These are phyloP conservation scores for Neopestalotiopsis sp. DNA, from an alignment of 2,329 filamentous ascomycete species.

Conservation along the genomic window DNA sequence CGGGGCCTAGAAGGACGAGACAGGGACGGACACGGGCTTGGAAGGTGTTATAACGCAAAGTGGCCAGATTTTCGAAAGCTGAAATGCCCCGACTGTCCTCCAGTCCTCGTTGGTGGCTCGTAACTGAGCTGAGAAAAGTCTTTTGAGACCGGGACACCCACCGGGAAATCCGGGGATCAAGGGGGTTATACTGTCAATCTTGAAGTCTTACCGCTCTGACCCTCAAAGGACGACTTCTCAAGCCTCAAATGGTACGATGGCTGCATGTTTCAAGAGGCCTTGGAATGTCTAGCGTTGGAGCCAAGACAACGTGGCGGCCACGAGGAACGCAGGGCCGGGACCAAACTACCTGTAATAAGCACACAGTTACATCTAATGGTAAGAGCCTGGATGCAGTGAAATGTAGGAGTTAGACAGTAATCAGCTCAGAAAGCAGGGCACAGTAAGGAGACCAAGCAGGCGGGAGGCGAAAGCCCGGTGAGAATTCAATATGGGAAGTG, in stretches of 20 bases:
- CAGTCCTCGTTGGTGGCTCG: neutral
- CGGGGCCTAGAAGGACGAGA: neutral
- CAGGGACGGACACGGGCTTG: neutral
- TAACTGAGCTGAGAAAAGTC: neutral
- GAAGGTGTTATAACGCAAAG: neutral
- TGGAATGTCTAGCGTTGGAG: constrained; percentile 4
- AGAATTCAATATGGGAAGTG: neutral
- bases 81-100: neutral
- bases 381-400: neutral
- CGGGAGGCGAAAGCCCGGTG: neutral
- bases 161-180: neutral
- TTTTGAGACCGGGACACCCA: neutral
- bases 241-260: constrained; percentile 9
- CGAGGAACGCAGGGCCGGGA: neutral
- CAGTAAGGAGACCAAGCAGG: neutral
- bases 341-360: neutral
- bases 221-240: neutral
- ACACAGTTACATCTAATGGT: neutral
- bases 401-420: neutral
- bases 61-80: neutral
- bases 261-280: constrained; percentile 6
- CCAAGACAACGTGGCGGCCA: constrained; percentile 12
- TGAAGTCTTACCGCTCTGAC: neutral
- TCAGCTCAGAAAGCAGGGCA: neutral
- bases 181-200: too few relatives aligned